phyloP scores from a whole-genome alignment of 2,329 filamentous ascomycete genomes.

The Akanthomyces muscarius region DNA sequence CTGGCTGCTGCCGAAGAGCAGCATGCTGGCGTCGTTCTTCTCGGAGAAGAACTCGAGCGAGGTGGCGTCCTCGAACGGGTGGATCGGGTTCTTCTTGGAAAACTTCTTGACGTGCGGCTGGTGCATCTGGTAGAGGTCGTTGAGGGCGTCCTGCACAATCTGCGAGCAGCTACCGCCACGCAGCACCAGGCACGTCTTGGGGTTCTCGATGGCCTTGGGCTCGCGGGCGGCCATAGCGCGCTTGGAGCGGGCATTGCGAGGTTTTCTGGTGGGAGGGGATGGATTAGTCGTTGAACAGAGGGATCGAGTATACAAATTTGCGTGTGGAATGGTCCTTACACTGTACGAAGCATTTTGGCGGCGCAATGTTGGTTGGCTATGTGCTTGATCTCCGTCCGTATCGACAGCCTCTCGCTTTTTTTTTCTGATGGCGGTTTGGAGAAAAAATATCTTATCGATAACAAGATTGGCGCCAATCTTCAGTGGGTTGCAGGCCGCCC shows the following conservation, averaged over 20 bases:
- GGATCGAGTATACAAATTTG: not conserved
- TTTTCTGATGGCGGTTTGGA: constrained; percentile 2
- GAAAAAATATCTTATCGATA: constrained; percentile 35
- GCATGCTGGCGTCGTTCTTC: constrained; percentile 88
- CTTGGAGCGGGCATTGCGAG: constrained; percentile 79
- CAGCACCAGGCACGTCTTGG: constrained; percentile 85
- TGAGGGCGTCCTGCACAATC: constrained; percentile 75
- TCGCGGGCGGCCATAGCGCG: constrained; percentile 90
- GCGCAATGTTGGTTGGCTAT: constrained; percentile 17
- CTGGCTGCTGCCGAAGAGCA: constrained; percentile 78
- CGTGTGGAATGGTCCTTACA: constrained; percentile 32
- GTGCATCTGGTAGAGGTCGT: constrained; percentile 80
- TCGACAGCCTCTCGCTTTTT: constrained; percentile 1
- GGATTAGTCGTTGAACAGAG: not conserved
- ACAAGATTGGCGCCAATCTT: constrained; percentile 16
- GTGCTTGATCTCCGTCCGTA: constrained; percentile 3
- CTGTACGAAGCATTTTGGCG: constrained; percentile 45
- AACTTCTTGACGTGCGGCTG: constrained; percentile 84
- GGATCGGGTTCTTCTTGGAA: constrained; percentile 93
- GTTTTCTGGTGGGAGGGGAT: constrained; percentile 42
- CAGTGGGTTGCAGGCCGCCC: not conserved
- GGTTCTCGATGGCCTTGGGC: constrained; percentile 83
- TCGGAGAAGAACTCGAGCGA: constrained; percentile 92
- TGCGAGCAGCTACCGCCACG: constrained; percentile 83
- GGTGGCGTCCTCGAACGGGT: constrained; percentile 86